Base-by-base conservation (phyloP, 257 asterid genomes). In the Solanum appendiculatum region DNA sequence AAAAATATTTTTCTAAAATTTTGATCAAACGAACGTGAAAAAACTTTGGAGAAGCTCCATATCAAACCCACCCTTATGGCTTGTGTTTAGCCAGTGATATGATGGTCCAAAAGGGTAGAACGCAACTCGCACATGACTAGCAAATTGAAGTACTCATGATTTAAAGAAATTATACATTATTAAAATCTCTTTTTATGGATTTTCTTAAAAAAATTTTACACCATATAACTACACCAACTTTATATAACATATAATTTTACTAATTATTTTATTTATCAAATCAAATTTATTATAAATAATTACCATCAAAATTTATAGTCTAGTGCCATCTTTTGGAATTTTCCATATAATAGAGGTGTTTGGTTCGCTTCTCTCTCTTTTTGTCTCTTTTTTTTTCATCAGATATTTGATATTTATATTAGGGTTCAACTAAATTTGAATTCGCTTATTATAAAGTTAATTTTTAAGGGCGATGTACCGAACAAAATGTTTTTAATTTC, bases 401-500 rank as follows among this genome's bases (percentile, higher is more conserved):
- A n/a, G 3, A 39, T 39, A 39, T 39, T 0, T 8, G 9, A 40
- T 40, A 40, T 58, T 58, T 3, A 21, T 0, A 8, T 56, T 21
- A 3, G 11, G n/a, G 21, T 5, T 25, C 9, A 0, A 21, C 10
- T 21, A 23, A 5, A 23, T 60, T 2, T 12, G 0, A 60, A 60
- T 60, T 23, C 3, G 0, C 3, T 60, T 8, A n/a, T n/a, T 60
- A 60, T 40, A 40, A 1, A 2, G 9, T 0, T 40, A 2, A 40
- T 40, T 40, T 40, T 2, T 7, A 40, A 9, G 7, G 42, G 9
- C 9, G n/a, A 1, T 40, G 9, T 2, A 1, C 0, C 9, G 0
- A 1, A 9, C 2, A 40, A 8, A 9, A 9, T 40, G 1, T 40
- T 40, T 40, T 40, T 40, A n/a, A 9, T 8, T 40, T 1, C 9